Evolutionary conservation across 345 rosid species (phyloP), one percentile per base, ranked within the genome.

Genomic region (Lumnitzera racemosa): DNA sequence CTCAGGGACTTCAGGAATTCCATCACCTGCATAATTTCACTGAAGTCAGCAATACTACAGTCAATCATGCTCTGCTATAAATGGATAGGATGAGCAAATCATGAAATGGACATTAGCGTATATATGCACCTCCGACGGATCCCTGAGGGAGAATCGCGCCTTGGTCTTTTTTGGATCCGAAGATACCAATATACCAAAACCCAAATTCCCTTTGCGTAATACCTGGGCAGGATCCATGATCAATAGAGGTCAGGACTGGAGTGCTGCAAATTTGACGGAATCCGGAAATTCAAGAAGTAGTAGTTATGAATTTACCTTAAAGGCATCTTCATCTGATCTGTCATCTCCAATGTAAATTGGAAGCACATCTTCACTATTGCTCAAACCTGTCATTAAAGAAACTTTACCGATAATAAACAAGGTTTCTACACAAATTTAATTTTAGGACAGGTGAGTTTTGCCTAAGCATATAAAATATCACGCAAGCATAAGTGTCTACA

Each of bases 301-400:
- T 4, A 59, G 48, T 16, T 25, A 2, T 49, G 14, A 15, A 47
- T 29, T 15, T 72, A 80, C 98, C 88, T 88, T 90, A 71, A 95
- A 90, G 27, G 97, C 99, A 67, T 94, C 97, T 66, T 94, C 99
- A 72, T 94, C 99, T 0, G 83, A 78, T 59, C 59, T 81, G 65
- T 95, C 99, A 61, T 95, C 99, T 23, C 99, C 97, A 2, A 95
- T 85, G 17, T 73, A 90, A 57, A 95, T 80, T 11, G 99, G 94
- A 43, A 95, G 88, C 59, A 86, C 90, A 55, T 88, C 89, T 6
- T 84, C 85, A 10, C 71, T 59, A 60, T 80, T 70, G 52, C 77
- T 76, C 62, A 95, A 67, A 12, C 91, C 99, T 91, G 83, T 56
- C 43, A 13, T 16, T 20, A 7, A n/a, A 51, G 20, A 31, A 52